Evolutionary conservation across 495 filamentous ascomycete species (phyloP).

Genomic region (Lasiosphaeriaceae sp.): DNA sequence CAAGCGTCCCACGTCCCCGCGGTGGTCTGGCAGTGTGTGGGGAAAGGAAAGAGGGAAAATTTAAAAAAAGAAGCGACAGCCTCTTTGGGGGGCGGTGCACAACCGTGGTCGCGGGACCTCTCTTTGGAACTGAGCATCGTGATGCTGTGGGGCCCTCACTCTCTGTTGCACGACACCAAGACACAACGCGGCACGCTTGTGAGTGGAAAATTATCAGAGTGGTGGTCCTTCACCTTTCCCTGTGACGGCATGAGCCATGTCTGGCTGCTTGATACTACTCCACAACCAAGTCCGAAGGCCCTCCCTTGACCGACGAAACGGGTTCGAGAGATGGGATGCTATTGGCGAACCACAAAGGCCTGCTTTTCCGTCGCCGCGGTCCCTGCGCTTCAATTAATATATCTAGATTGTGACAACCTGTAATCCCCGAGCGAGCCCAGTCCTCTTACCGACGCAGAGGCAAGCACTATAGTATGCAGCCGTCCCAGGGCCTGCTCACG

Average conservation of each 20-base stretch:
- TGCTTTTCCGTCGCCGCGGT: not conserved
- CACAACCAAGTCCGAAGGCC: not conserved
- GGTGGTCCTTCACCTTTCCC: not conserved
- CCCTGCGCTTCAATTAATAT: not conserved
- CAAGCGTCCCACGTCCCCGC: not conserved
- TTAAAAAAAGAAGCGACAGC: constrained; percentile 33
- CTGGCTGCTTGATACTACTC: not conserved
- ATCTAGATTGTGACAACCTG: not conserved
- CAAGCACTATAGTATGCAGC: not conserved
- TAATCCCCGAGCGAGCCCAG: not conserved
- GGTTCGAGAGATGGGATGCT: not conserved
- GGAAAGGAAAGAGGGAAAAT: constrained; percentile 26
- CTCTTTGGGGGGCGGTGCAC: constrained; percentile 26
- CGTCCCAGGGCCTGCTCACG: not conserved
- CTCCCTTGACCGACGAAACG: not conserved
- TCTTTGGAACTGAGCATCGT: constrained; percentile 3
- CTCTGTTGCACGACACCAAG: not conserved
- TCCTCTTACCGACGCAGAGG: not conserved
- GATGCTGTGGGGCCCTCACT: not conserved
- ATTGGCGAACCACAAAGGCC: not conserved
- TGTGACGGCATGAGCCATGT: constrained; percentile 9
- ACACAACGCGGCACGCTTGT: not conserved
- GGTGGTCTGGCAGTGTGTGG: constrained; percentile 14
- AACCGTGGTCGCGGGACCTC: constrained; percentile 18
- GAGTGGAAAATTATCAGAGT: not conserved